Conservation (phyloP, 2,329 filamentous ascomycete genomes). For the Penicillium sclerotiorum region DNA sequence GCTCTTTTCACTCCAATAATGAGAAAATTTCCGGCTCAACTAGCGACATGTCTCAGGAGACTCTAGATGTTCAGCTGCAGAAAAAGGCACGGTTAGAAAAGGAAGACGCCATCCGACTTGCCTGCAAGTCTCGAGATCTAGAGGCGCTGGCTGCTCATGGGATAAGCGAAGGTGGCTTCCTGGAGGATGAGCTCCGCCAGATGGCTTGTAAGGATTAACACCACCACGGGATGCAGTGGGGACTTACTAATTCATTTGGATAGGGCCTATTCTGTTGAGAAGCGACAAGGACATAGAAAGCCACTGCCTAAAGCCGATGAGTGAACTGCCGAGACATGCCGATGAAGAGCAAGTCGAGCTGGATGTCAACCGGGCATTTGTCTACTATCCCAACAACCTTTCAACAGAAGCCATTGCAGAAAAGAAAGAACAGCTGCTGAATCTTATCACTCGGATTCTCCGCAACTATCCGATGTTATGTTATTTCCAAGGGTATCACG, state of each 20-base stretch:
- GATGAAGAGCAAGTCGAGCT: constrained; percentile 91
- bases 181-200: constrained; percentile 69
- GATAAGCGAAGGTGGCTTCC: constrained; percentile 65
- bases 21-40: constrained; percentile 4
- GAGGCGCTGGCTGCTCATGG: constrained; percentile 61
- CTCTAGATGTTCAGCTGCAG: constrained; percentile 4
- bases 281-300: constrained; percentile 25
- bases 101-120: constrained; percentile 58
- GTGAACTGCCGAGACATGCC: constrained; percentile 69
- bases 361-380: constrained; percentile 94
- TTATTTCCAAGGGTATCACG: constrained; percentile 99
- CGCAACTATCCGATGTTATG: constrained; percentile 79
- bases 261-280: constrained; percentile 56
- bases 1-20: constrained; percentile 2
- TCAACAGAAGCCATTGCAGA: constrained; percentile 64
- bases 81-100: constrained; percentile 26
- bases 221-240: constrained; percentile 5
- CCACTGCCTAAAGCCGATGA: constrained; percentile 52
- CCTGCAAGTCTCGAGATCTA: constrained; percentile 63
- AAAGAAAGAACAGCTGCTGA: constrained; percentile 75
- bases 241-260: constrained; percentile 19
- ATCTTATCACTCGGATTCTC: constrained; percentile 78
- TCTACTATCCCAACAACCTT: constrained; percentile 87
- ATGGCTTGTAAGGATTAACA: constrained; percentile 69
- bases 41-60: neutral